phyloP scores from a whole-genome alignment of 352 stramenopile genomes.

The Aphanomyces invadans region DNA sequence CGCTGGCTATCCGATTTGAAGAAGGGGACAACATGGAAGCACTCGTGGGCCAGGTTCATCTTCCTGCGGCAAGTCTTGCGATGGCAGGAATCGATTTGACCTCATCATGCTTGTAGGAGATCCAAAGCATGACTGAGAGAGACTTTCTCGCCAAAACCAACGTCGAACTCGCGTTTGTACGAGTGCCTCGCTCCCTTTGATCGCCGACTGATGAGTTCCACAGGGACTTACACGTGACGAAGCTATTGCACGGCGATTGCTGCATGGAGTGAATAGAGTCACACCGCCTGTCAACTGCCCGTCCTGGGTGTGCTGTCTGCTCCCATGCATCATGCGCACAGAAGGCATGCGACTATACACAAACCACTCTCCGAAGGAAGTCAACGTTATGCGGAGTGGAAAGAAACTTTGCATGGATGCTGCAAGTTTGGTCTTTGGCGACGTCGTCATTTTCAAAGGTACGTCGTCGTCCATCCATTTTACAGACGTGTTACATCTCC shows the following conservation, averaged over 20 bases:
- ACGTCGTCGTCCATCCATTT: background rate
- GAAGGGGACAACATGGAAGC: constrained; percentile 15
- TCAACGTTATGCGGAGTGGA: constrained; percentile 74
- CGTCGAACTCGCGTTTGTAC: constrained; percentile 24
- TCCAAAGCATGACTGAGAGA: constrained; percentile 24
- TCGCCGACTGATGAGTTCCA: background rate
- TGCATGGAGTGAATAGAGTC: constrained; percentile 85
- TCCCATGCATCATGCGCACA: constrained; percentile 89
- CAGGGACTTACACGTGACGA: constrained; percentile 59
- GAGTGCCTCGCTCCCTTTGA: too few species aligned
- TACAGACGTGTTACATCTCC: background rate
- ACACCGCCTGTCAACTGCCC: constrained; percentile 88
- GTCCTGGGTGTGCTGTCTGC: constrained; percentile 89
- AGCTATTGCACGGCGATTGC: constrained; percentile 50
- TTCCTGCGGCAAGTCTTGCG: constrained; percentile 20
- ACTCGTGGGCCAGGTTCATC: constrained; percentile 22
- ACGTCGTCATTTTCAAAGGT: constrained; percentile 87
- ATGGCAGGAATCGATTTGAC: too few species aligned
- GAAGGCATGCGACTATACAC: constrained; percentile 88
- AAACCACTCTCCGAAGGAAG: constrained; percentile 76
- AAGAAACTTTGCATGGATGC: constrained; percentile 87
- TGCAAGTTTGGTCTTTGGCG: constrained; percentile 82
- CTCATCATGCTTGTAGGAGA: too few species aligned
- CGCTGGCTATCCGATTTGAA: constrained; percentile 5
- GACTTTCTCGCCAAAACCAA: constrained; percentile 26